Evolutionary conservation across 352 stramenopile species (phyloP).

Genomic region (Globisporangium paroecandrum): DNA sequence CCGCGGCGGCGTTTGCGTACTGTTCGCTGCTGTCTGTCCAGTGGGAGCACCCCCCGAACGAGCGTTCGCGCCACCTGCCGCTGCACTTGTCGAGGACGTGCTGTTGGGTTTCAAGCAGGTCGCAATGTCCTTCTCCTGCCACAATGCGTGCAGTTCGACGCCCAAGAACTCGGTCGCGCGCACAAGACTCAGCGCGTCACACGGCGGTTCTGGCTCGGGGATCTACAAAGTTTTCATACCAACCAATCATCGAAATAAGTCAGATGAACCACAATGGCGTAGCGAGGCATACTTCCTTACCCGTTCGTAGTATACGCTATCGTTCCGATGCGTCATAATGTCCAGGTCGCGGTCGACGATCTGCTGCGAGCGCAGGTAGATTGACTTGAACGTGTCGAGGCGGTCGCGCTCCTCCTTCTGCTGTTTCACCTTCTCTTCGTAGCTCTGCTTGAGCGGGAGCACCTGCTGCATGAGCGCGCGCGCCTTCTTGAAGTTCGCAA

Average conservation of each 20-base stretch:
- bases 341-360: conserved; percentile 67
- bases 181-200: conserved; percentile 51
- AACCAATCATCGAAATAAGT: neutral
- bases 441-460: conserved; percentile 30
- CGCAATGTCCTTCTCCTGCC: conserved; percentile 44
- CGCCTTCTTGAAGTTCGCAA: conserved; percentile 60
- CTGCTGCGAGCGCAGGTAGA: conserved; percentile 57
- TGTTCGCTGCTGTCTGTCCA: conserved; percentile 2
- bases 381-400: conserved; percentile 28
- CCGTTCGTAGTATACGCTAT: conserved; percentile 67
- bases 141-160: conserved; percentile 36
- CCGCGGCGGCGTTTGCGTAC: conserved; percentile 2
- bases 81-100: conserved; percentile 4
- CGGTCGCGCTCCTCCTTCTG: conserved; percentile 38
- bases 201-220: conserved; percentile 35
- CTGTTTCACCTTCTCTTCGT: conserved; percentile 32
- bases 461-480: conserved; percentile 31
- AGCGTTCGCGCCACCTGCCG: neutral
- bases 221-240: conserved; percentile 24
- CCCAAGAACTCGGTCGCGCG: conserved; percentile 33
- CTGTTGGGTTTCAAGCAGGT: conserved; percentile 35
- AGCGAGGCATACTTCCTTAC: conserved; percentile 21
- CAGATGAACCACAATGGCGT: neutral
- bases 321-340: conserved; percentile 65
- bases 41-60: neutral